Evolutionary conservation across 2,329 filamentous ascomycete genomes (phyloP), one percentile per base, ranked within the genome.

Genomic region (Colletotrichum lindemuthianum): DNA sequence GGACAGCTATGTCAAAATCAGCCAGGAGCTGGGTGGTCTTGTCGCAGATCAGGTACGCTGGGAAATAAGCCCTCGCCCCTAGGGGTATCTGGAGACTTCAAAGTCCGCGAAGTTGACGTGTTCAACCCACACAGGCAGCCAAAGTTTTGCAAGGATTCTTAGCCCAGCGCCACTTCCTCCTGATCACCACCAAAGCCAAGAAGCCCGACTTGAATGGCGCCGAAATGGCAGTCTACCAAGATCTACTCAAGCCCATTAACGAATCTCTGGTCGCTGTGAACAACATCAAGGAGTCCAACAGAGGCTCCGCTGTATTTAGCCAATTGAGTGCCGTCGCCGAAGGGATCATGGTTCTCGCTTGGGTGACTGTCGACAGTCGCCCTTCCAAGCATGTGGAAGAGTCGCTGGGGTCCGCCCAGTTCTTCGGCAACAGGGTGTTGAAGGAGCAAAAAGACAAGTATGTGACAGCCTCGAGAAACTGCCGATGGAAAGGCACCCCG

Each of bases 351-450:
- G 90, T 93, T 43, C 82, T 99, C 63, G 92, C 92, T 39, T 99
- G 96, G 96, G 91, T 98, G 63, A 91, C 90, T 0, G 87, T 96
- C 52, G 92, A 96, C 56, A 85, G 82, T 68, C 93, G 93, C 74
- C 96, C 96, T 2, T 89, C 87, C 68, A 94, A 96, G 73, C 92
- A 94, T 72, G 91, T 98, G 50, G 90, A 90, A 50, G 94, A 97
- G 70, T 90, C 90, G 64, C 84, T 97, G 16, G 89, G 90, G 36
- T 90, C 93, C 54, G 92, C 94, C 44, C 91, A 98, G 76, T 97
- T 97, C 81, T 97, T 92, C 72, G 96, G 96, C 39, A 98, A 99
- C 81, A 89, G 94, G 71, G 92, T 99, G 41, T 81, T 98, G 70
- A 97, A 93, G 79, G 91, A 96, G 71, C 90, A 91, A 77, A 97